These are phyloP conservation scores for Herpomyces periplanetae DNA, from an alignment of 2,329 filamentous ascomycete genomes.

Conservation along the genomic window DNA sequence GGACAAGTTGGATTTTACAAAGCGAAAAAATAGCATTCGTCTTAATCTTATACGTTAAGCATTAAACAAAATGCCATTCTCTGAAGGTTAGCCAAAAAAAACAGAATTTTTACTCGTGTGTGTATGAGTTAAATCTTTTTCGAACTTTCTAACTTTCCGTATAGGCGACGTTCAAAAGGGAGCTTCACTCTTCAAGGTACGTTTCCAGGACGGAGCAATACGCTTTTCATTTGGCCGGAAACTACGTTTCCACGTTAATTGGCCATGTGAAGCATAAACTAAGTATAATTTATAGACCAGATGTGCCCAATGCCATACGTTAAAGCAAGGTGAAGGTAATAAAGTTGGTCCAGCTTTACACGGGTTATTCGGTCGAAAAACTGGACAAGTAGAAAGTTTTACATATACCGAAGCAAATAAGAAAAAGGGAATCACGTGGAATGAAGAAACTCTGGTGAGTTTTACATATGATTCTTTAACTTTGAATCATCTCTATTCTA, in stretches of 20 bases:
- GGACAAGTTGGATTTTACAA: no score
- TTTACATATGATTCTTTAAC: constrained; percentile 5
- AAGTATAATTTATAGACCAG: constrained; percentile 18
- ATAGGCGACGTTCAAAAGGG: constrained; percentile 77
- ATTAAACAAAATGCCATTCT: no score
- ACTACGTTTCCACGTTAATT: not conserved
- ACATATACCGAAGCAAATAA: constrained; percentile 99
- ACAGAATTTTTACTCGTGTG: no score
- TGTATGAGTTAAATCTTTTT: no score
- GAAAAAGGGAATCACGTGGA: constrained; percentile 64
- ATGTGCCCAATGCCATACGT: constrained; percentile 92
- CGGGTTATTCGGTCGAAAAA: constrained; percentile 90
- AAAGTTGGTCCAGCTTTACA: constrained; percentile 90
- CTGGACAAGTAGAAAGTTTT: constrained; percentile 61
- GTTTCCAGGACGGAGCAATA: constrained; percentile 2
- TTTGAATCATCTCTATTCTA: not conserved
- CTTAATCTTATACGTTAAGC: no score
- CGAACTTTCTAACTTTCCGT: no score
- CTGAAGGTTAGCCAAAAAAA: no score
- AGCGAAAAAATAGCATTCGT: no score
- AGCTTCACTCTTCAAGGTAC: constrained; percentile 78
- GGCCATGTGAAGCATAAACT: not conserved
- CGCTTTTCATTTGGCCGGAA: not conserved
- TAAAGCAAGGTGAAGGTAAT: constrained; percentile 62
- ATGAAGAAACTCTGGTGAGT: constrained; percentile 37